A percentile compares a stretch with the other conserved stretches of the same genome.
Conservation (phyloP, 2,329 filamentous ascomycete species). For the Geosmithia flava region DNA sequence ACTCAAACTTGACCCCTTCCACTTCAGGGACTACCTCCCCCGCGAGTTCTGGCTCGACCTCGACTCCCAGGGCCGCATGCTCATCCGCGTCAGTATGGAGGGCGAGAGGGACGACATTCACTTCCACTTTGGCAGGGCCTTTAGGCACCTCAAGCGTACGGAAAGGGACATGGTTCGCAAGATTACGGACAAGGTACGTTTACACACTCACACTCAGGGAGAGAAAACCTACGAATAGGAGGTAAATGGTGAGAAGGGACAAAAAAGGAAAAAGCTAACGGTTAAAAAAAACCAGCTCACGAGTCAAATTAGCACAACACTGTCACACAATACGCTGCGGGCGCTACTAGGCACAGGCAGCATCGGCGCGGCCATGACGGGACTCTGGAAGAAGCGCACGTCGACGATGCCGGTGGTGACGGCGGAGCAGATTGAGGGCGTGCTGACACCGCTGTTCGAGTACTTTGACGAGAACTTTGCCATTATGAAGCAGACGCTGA, state of each 20-base stretch:
- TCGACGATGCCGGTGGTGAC: conserved; percentile 47
- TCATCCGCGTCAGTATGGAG: conserved; percentile 95
- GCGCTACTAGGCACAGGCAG: conserved; percentile 60
- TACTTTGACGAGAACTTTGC: conserved; percentile 99
- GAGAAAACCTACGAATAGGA: background rate
- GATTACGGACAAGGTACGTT: conserved; percentile 82
- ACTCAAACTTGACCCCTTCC: conserved; percentile 91
- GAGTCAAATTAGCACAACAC: conserved; percentile 78
- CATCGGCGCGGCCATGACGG: conserved; percentile 60
- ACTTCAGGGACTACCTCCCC: conserved; percentile 92
- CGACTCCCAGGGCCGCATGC: conserved; percentile 81
- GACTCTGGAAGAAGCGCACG: conserved; percentile 49
- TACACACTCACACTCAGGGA: background rate
- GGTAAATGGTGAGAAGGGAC: too few species aligned
- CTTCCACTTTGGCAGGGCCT: conserved; percentile 96
- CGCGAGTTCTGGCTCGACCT: conserved; percentile 96
- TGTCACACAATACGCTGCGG: conserved; percentile 72
- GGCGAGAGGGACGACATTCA: conserved; percentile 96
- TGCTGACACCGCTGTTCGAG: conserved; percentile 71
- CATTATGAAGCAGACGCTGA: conserved; percentile 96
- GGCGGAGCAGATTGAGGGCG: conserved; percentile 63
- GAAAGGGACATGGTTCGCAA: conserved; percentile 97
- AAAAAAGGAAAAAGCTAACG: conserved; percentile 5
- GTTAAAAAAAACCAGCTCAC: conserved; percentile 53
- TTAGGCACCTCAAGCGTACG: conserved; percentile 86